A percentile compares a stretch with the other conserved stretches of the same genome.
phyloP scores from a whole-genome alignment of 768 basidiomycete species.

The Nevesoporus exiguus region DNA sequence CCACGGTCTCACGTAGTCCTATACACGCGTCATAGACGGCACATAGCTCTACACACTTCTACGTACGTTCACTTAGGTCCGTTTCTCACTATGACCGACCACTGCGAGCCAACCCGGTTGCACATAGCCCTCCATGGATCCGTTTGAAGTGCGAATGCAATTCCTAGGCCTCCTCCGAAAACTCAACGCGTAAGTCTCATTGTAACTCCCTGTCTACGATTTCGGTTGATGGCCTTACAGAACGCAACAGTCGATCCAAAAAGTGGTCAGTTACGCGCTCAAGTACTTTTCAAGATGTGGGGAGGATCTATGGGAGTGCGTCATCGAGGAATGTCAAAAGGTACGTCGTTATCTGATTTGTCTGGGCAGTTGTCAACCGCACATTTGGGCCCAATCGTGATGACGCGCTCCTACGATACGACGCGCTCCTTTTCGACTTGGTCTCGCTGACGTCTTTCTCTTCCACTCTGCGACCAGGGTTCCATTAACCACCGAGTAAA shows the following conservation, averaged over 20 bases:
- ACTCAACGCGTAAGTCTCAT: slow-evolving; percentile 55
- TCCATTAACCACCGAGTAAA: slow-evolving; percentile 92
- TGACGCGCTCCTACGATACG: neutral
- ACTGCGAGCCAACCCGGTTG: neutral
- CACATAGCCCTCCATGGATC: slow-evolving; percentile 36
- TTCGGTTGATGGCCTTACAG: slow-evolving; percentile 38
- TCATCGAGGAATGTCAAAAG: slow-evolving; percentile 88
- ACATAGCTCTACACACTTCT: too few relatives aligned
- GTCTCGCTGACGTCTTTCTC: too few relatives aligned
- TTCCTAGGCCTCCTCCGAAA: slow-evolving; percentile 59
- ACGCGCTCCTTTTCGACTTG: neutral
- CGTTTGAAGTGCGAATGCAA: slow-evolving; percentile 72
- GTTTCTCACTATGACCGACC: too few relatives aligned
- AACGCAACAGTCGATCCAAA: slow-evolving; percentile 85
- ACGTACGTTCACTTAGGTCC: too few relatives aligned
- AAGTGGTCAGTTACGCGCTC: slow-evolving; percentile 79
- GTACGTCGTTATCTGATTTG: slow-evolving; percentile 38
- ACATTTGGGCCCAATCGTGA: too few relatives aligned
- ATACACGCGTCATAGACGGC: too few relatives aligned
- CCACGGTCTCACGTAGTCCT: too few relatives aligned
- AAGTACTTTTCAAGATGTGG: slow-evolving; percentile 83
- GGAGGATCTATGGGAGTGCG: slow-evolving; percentile 92
- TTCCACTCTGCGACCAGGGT: slow-evolving; percentile 43
- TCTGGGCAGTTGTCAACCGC: too few relatives aligned
- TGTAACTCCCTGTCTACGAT: too few relatives aligned